Evolutionary conservation across 106 monocot species (phyloP).

Genomic region (Dendrobium officinale): DNA sequence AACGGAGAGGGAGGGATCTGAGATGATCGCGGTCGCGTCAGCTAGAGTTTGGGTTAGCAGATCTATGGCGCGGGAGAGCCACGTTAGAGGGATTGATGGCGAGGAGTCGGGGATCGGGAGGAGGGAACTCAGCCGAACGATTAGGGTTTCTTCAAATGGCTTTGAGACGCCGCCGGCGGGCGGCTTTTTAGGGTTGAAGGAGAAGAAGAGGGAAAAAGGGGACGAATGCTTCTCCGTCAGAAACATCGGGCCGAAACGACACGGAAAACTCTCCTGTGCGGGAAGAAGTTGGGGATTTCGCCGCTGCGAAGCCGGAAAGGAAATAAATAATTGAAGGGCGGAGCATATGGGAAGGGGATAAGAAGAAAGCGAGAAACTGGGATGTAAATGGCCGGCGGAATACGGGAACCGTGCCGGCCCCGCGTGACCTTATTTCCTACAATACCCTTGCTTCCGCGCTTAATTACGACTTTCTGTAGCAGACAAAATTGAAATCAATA

Average conservation of each 20-base stretch:
- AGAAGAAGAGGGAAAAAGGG: not conserved
- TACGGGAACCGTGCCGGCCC: too few species aligned
- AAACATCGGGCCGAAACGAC: not conserved
- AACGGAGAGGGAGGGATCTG: constrained; percentile 20
- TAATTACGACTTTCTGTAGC: too few species aligned
- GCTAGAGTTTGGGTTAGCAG: constrained; percentile 33
- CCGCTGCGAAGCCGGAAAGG: not conserved
- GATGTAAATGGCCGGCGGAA: too few species aligned
- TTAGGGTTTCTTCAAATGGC: constrained; percentile 44
- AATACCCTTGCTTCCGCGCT: too few species aligned
- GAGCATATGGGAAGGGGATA: not conserved
- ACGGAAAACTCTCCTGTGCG: not conserved
- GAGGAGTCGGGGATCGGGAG: constrained; percentile 12
- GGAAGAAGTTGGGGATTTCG: not conserved
- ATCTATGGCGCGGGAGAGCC: constrained; percentile 24
- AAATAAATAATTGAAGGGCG: not conserved
- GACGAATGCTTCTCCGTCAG: not conserved
- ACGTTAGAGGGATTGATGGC: constrained; percentile 16
- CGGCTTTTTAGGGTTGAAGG: not conserved
- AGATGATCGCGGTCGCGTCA: constrained; percentile 17
- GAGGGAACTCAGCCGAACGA: constrained; percentile 33
- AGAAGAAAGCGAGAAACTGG: too few species aligned
- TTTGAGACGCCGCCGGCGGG: not conserved
- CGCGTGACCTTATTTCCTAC: too few species aligned
- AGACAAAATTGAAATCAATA: too few species aligned